Evolutionary conservation across 345 rosid genomes (phyloP).

Genomic region (Camelina neglecta): DNA sequence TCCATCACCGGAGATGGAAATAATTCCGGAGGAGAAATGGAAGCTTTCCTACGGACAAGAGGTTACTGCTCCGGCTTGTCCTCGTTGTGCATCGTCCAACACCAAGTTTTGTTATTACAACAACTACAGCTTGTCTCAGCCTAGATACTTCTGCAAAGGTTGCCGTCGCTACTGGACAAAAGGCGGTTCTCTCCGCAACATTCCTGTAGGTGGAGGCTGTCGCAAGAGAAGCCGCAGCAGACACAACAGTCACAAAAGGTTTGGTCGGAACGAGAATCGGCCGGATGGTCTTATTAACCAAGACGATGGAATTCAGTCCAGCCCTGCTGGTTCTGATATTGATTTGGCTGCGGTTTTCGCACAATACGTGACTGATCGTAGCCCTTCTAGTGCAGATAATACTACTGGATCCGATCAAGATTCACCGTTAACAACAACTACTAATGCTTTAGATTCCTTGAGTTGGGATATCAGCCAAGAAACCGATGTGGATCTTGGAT

Average conservation of each 20-base stretch:
- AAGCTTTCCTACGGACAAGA: conserved; percentile 51
- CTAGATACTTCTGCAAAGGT: conserved; percentile 80
- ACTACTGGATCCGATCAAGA: conserved; percentile 42
- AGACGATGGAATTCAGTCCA: conserved; percentile 30
- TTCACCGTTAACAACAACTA: conserved; percentile 38
- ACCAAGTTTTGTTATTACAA: conserved; percentile 95
- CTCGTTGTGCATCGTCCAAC: conserved; percentile 86
- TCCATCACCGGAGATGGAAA: conserved; percentile 35
- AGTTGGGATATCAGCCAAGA: conserved; percentile 45
- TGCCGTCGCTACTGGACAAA: conserved; percentile 92
- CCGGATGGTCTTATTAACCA: conserved; percentile 36
- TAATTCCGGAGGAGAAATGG: conserved; percentile 34
- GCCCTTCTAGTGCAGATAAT: conserved; percentile 41
- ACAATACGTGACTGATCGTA: conserved; percentile 57
- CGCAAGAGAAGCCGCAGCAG: conserved; percentile 65
- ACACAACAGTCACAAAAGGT: conserved; percentile 49
- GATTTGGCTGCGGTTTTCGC: conserved; percentile 81
- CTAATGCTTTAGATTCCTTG: conserved; percentile 35
- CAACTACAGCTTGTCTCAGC: conserved; percentile 92
- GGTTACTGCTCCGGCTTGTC: conserved; percentile 68
- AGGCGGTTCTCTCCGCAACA: conserved; percentile 84
- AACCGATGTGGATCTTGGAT: conserved; percentile 32
- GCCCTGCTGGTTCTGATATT: conserved; percentile 43
- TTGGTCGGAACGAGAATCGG: conserved; percentile 29
- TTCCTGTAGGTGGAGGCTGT: conserved; percentile 89